phyloP scores from a whole-genome alignment of 2,329 filamentous ascomycete species.

The Calonectria pteridis region DNA sequence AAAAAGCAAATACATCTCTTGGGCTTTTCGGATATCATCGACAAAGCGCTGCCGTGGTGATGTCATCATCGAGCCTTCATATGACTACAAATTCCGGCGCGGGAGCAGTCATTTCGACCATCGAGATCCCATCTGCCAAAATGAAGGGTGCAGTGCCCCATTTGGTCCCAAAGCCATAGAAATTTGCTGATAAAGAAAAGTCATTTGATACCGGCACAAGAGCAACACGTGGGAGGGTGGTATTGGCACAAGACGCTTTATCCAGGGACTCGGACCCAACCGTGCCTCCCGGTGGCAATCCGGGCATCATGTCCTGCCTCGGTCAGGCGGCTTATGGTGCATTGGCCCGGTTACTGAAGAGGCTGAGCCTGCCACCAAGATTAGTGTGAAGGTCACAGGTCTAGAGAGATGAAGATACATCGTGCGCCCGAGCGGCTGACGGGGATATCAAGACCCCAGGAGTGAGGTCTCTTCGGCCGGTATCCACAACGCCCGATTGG shows the following conservation, averaged over 20 bases:
- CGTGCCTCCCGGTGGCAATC: background rate
- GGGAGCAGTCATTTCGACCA: background rate
- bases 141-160: background rate
- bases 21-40: background rate
- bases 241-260: background rate
- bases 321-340: no score
- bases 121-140: background rate
- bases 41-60: background rate
- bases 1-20: background rate
- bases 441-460: no score
- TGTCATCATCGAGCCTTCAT: background rate
- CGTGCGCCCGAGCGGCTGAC: no score
- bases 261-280: background rate
- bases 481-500: no score
- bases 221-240: background rate
- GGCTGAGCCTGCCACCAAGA: no score
- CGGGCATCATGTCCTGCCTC: no score
- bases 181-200: background rate
- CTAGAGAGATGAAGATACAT: no score
- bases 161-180: background rate
- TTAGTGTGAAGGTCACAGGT: no score
- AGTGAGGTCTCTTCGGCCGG: no score
- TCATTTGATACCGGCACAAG: background rate
- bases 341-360: no score
- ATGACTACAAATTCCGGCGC: background rate